These are phyloP conservation scores for Agastache rugosa DNA, from an alignment of 257 asterid genomes.

Conservation along the genomic window DNA sequence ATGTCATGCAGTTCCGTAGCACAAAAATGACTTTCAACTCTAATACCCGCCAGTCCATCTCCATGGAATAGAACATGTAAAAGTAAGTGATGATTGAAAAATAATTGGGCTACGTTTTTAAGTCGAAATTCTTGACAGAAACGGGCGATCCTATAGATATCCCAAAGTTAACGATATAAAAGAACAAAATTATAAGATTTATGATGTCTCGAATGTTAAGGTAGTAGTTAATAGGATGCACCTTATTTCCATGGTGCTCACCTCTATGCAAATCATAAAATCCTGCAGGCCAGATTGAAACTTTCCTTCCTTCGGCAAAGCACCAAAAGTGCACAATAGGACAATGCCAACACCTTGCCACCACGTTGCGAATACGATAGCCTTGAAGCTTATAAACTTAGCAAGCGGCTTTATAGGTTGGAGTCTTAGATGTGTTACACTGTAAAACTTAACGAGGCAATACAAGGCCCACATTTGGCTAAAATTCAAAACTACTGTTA, in stretches of 20 bases:
- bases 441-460: constrained; percentile 90
- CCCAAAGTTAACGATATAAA: not conserved
- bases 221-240: too few relatives aligned
- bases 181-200: not conserved
- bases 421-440: constrained; percentile 74
- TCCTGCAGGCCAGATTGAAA: constrained; percentile 82
- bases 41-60: too few relatives aligned
- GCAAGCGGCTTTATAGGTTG: constrained; percentile 88
- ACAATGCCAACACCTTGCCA: constrained; percentile 99
- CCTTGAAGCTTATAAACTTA: constrained; percentile 95
- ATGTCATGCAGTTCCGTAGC: too few relatives aligned
- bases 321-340: constrained; percentile 58
- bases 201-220: too few relatives aligned
- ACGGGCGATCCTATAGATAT: not conserved
- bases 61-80: too few relatives aligned
- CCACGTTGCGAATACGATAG: constrained; percentile 98
- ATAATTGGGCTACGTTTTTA: too few relatives aligned
- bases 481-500: constrained; percentile 78
- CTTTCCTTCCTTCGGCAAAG: constrained; percentile 68
- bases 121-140: too few relatives aligned
- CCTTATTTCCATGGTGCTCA: constrained; percentile 11
- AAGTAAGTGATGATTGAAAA: not conserved
- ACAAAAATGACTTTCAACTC: too few relatives aligned
- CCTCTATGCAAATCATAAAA: constrained; percentile 88
- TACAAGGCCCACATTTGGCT: constrained; percentile 98